Evolutionary conservation across 2,329 filamentous ascomycete species (phyloP), one percentile per base, ranked within the genome.

Genomic region (Cercospora beticola): DNA sequence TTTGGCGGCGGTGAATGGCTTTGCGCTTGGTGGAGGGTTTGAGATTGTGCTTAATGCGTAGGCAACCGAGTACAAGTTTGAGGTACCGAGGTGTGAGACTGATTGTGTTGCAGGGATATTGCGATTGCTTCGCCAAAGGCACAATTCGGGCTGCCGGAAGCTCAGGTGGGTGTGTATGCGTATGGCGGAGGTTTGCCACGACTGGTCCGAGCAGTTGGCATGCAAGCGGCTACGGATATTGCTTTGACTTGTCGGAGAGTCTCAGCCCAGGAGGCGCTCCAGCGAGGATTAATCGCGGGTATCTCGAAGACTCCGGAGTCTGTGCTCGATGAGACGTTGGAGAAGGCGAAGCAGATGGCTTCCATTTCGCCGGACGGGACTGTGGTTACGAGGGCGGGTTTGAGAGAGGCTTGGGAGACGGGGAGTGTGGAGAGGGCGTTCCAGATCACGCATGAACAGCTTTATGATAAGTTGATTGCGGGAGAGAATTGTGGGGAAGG

Each of bases 1-100:
- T 59, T 83, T 88, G 75, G 85, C 84, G 8, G 86, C 86, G 1
- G 84, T 87, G 0, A 88, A 87, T 75, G 86, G 86, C 0, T 81
- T 85, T 66, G 84, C 85, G 1, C 77, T 86, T 33, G 86, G 86
- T 0, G 86, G 85, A 1, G 86, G 86, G 0, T 87, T 86, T 69
- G 86, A 87, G 76, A 84, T 86, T 73, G 81, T 83, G 4, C 76
- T 86, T 63, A 85, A 85, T 63, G 86, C 83, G 85, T 86, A 30
- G 14, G 70, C 5, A n/a, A 16, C n/a, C 14, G 1, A 36, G 9
- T 33, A 23, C 21, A 16, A 21, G 0, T 14, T 2, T 62, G 36
- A n/a, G 56, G 46, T 30, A 21, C 12, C 8, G 6, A 10, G 21
- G 3, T 40, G 4, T 31, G 23, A 18, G 28, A 52, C 26, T 49